These are phyloP conservation scores for Pezicula radicicola DNA, from an alignment of 2,329 filamentous ascomycete genomes.

Conservation along the genomic window DNA sequence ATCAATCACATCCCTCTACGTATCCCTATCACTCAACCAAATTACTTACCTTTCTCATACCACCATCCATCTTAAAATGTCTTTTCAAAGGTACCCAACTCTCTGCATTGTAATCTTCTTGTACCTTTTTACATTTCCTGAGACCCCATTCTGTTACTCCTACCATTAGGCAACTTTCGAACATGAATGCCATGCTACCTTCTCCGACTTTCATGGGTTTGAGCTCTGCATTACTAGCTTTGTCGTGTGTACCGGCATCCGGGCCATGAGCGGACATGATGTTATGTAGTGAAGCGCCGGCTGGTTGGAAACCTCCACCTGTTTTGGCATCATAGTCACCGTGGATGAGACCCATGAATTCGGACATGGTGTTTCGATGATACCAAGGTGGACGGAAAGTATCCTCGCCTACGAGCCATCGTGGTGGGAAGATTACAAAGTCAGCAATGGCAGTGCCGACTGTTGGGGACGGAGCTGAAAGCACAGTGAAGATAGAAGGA, in stretches of 20 bases:
- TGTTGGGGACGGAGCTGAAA: slow-evolving; percentile 54
- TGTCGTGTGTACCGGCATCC: slow-evolving; percentile 52
- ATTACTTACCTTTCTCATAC: slow-evolving; percentile 22
- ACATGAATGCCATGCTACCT: slow-evolving; percentile 63
- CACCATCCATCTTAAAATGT: slow-evolving; percentile 36
- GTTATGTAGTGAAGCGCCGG: slow-evolving; percentile 59
- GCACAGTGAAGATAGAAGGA: slow-evolving; percentile 71
- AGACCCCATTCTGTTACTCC: slow-evolving; percentile 72
- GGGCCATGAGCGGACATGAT: slow-evolving; percentile 62
- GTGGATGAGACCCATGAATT: slow-evolving; percentile 63
- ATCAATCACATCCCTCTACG: slow-evolving; percentile 3
- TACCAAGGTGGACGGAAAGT: slow-evolving; percentile 62
- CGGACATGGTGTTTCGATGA: slow-evolving; percentile 63
- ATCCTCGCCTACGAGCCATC: slow-evolving; percentile 59
- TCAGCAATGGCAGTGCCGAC: slow-evolving; percentile 58
- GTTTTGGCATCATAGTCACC: slow-evolving; percentile 59
- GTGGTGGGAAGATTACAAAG: slow-evolving; percentile 63
- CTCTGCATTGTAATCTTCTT: slow-evolving; percentile 65
- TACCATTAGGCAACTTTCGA: slow-evolving; percentile 64
- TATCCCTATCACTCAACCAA: slow-evolving; percentile 5
- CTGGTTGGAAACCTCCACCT: slow-evolving; percentile 55
- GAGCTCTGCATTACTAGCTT: slow-evolving; percentile 48
- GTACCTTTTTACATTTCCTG: slow-evolving; percentile 65
- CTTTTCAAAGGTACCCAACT: slow-evolving; percentile 58
- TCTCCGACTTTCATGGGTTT: slow-evolving; percentile 54